Conservation (phyloP, 2,329 filamentous ascomycete species). For the Colletotrichum gloeosporioides region DNA sequence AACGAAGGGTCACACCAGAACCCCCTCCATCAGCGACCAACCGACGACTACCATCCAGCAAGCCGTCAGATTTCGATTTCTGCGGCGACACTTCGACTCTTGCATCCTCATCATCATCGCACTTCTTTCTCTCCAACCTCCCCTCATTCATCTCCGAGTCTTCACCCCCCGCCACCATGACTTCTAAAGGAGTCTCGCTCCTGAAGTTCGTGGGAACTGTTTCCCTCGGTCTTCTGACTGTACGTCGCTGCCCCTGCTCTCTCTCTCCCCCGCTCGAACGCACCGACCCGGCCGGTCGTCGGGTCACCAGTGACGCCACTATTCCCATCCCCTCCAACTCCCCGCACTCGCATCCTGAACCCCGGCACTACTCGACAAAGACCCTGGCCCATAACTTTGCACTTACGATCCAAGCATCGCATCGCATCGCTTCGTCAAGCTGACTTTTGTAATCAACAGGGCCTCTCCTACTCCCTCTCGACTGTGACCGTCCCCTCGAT, state of each 20-base stretch:
- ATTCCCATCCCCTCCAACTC: slow-evolving; percentile 9
- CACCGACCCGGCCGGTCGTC: background rate
- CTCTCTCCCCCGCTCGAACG: background rate
- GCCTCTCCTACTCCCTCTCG: slow-evolving; percentile 85
- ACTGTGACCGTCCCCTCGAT: slow-evolving; percentile 81
- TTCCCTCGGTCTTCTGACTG: slow-evolving; percentile 85
- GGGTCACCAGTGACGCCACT: slow-evolving; percentile 17
- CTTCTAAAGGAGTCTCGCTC: slow-evolving; percentile 72
- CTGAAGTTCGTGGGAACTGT: slow-evolving; percentile 94
- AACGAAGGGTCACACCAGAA: slow-evolving; percentile 2
- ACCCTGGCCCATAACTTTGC: background rate
- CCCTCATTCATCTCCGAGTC: background rate
- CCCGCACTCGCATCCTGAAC: slow-evolving; percentile 2
- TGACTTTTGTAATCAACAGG: slow-evolving; percentile 56
- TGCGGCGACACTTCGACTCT: background rate
- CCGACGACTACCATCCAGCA: background rate
- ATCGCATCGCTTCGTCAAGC: background rate
- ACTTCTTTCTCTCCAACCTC: background rate
- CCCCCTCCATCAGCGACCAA: slow-evolving; percentile 4
- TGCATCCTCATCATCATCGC: background rate
- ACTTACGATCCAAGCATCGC: background rate
- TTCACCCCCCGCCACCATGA: slow-evolving; percentile 51
- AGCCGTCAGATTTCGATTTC: background rate
- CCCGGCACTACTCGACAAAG: background rate
- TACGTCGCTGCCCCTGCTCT: slow-evolving; percentile 49